A percentile compares a stretch with the other conserved stretches of the same genome.
Conservation (phyloP, 108 stramenopile species). For the Pseudonitzschia multiseries region DNA sequence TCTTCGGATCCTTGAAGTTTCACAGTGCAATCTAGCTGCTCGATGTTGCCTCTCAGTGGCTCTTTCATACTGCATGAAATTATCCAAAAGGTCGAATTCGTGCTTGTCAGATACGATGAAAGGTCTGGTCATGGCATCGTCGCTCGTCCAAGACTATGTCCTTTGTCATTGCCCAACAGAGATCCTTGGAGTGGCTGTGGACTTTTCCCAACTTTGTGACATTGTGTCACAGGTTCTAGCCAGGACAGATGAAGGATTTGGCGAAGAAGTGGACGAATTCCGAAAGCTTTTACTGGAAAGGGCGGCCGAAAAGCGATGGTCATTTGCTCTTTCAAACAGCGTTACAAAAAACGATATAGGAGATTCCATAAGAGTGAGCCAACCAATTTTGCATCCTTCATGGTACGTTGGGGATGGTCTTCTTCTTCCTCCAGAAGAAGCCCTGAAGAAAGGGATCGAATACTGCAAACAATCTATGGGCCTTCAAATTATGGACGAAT, state of each 20-base stretch:
- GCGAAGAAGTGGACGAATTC: constrained; percentile 60
- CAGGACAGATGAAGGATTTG: constrained; percentile 71
- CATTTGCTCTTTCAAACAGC: constrained; percentile 17
- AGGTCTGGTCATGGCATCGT: constrained; percentile 40
- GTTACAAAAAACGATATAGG: background rate
- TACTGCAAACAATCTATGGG: constrained; percentile 53
- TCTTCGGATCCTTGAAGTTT: constrained; percentile 27
- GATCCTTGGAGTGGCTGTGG: constrained; percentile 36
- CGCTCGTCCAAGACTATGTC: constrained; percentile 58
- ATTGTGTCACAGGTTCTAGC: constrained; percentile 52
- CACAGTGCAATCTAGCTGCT: constrained; percentile 16
- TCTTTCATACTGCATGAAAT: constrained; percentile 29
- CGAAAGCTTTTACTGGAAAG: constrained; percentile 31
- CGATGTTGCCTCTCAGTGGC: constrained; percentile 36
- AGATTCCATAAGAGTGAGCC: constrained; percentile 13
- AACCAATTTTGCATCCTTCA: constrained; percentile 53
- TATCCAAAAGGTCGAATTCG: constrained; percentile 10
- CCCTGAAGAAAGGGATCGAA: constrained; percentile 42
- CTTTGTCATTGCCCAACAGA: constrained; percentile 39
- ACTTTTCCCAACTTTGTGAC: constrained; percentile 52
- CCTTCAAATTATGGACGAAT: constrained; percentile 23
- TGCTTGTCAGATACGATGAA: constrained; percentile 19
- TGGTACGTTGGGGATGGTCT: constrained; percentile 91
- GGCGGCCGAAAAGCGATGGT: constrained; percentile 16
- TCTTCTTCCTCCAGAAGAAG: constrained; percentile 63